Evolutionary conservation across 257 asterid species (phyloP).

Genomic region (Voacanga thouarsii): DNA sequence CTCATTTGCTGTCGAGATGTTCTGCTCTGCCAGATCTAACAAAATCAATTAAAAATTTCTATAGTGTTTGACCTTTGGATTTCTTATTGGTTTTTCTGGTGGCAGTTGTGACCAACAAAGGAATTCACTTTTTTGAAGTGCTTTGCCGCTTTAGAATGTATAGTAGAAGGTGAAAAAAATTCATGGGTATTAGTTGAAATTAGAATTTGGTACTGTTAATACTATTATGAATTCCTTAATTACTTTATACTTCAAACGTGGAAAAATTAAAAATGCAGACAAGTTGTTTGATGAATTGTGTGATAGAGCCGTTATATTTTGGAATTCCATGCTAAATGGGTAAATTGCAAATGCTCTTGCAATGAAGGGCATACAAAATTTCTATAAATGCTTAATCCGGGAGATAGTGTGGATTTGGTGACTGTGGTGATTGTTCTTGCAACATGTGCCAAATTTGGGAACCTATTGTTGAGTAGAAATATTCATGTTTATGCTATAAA

Average conservation of each 20-base stretch:
- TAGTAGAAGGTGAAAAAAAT: slow-evolving; percentile 15
- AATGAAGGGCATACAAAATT: slow-evolving; percentile 13
- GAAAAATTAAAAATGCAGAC: slow-evolving; percentile 16
- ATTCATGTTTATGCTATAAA: slow-evolving; percentile 22
- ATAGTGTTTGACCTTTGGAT: too few relatives aligned
- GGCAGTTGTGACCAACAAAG: too few relatives aligned
- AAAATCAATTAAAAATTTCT: too few relatives aligned
- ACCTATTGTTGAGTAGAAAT: slow-evolving; percentile 15
- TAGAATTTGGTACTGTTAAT: slow-evolving; percentile 21
- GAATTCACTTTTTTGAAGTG: slow-evolving; percentile 27
- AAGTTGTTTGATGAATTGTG: slow-evolving; percentile 27
- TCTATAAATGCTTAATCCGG: slow-evolving; percentile 14
- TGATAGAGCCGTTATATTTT: slow-evolving; percentile 23
- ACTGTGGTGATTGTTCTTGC: slow-evolving; percentile 22
- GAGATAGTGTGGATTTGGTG: slow-evolving; percentile 19
- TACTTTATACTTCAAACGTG: slow-evolving; percentile 19
- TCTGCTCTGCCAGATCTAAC: too few relatives aligned
- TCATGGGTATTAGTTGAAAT: slow-evolving; percentile 24
- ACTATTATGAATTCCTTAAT: slow-evolving; percentile 27
- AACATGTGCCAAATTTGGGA: slow-evolving; percentile 15
- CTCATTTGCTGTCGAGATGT: too few relatives aligned
- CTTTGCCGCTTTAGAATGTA: slow-evolving; percentile 26
- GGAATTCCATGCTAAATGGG: slow-evolving; percentile 39
- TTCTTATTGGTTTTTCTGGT: slow-evolving; percentile 10
- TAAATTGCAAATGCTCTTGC: slow-evolving; percentile 22